phyloP scores from a whole-genome alignment of 495 filamentous ascomycete genomes.

The Lentithecium fluviatile region DNA sequence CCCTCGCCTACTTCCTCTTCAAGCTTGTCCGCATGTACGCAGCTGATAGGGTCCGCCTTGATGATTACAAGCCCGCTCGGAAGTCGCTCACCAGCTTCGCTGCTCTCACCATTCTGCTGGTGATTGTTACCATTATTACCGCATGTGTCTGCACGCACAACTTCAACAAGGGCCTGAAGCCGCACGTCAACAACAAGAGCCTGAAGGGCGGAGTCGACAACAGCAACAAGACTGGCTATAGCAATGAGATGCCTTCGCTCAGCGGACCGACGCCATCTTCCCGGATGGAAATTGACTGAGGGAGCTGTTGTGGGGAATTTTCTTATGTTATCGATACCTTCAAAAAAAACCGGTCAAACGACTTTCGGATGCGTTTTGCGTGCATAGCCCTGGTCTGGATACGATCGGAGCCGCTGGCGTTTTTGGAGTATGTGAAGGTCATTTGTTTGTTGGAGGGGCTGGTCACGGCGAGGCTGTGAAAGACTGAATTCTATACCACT shows the following conservation, averaged over 20 bases:
- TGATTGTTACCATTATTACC: slow-evolving; percentile 85
- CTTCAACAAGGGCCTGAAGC: slow-evolving; percentile 87
- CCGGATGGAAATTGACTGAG: slow-evolving; percentile 87
- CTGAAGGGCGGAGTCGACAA: slow-evolving; percentile 61
- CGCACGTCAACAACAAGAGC: slow-evolving; percentile 70
- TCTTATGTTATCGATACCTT: neutral
- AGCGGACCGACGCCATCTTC: slow-evolving; percentile 54
- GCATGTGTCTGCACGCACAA: slow-evolving; percentile 84
- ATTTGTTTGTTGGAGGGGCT: no score
- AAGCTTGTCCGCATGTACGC: slow-evolving; percentile 95
- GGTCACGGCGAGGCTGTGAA: no score
- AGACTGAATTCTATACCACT: slow-evolving; percentile 6
- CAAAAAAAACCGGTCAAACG: neutral
- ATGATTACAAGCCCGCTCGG: slow-evolving; percentile 68
- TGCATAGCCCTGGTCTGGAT: slow-evolving; percentile 28
- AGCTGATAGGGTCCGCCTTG: slow-evolving; percentile 41
- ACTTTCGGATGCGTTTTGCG: slow-evolving; percentile 17
- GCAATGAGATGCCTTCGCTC: slow-evolving; percentile 64
- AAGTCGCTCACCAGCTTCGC: slow-evolving; percentile 88
- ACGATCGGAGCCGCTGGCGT: slow-evolving; percentile 20
- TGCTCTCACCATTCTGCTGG: slow-evolving; percentile 83
- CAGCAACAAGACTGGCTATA: slow-evolving; percentile 45
- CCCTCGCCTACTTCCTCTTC: slow-evolving; percentile 94
- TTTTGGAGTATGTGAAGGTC: neutral
- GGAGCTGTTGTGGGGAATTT: neutral